Percentiles rank a stretch among this genome's conserved stretches.
These are phyloP conservation scores for Cladophialophora carrionii DNA, from an alignment of 2,329 filamentous ascomycete genomes.

Conservation along the genomic window DNA sequence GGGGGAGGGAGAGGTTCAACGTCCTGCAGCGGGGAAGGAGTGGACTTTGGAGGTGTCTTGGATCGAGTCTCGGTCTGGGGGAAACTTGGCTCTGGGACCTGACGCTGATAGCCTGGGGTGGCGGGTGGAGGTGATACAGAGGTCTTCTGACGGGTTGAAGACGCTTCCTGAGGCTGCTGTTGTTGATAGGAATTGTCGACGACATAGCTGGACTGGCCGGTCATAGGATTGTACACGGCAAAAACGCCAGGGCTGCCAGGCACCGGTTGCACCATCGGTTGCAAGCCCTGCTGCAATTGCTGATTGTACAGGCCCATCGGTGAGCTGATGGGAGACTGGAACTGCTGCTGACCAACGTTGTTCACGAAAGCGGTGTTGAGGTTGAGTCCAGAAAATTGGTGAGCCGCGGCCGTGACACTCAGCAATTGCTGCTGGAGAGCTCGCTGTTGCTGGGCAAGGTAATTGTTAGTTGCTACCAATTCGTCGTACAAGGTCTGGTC, in stretches of 20 bases:
- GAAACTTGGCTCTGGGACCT: constrained; percentile 72
- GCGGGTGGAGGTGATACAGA: constrained; percentile 50
- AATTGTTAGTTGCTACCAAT: constrained; percentile 86
- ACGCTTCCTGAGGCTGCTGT: constrained; percentile 44
- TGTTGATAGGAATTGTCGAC: constrained; percentile 66
- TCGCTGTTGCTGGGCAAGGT: constrained; percentile 92
- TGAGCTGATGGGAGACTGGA: constrained; percentile 56
- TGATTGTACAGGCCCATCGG: constrained; percentile 65
- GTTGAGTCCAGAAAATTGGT: constrained; percentile 78
- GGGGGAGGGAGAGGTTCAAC: constrained; percentile 78
- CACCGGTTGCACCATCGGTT: constrained; percentile 66
- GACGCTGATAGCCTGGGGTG: constrained; percentile 69
- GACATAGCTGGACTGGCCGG: constrained; percentile 80
- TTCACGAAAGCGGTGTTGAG: constrained; percentile 55
- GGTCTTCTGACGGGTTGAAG: constrained; percentile 24
- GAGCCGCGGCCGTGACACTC: constrained; percentile 77
- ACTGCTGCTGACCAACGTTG: constrained; percentile 55
- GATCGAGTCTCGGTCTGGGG: constrained; percentile 61
- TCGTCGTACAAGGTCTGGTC: constrained; percentile 87
- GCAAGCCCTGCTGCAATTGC: constrained; percentile 68
- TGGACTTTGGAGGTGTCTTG: constrained; percentile 63
- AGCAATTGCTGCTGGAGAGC: constrained; percentile 91
- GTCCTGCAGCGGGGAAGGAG: constrained; percentile 70
- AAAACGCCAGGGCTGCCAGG: constrained; percentile 75
- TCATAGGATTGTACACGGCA: constrained; percentile 81